phyloP scores from a whole-genome alignment of 1,284 basidiomycete species.

The Caloboletus firmus region DNA sequence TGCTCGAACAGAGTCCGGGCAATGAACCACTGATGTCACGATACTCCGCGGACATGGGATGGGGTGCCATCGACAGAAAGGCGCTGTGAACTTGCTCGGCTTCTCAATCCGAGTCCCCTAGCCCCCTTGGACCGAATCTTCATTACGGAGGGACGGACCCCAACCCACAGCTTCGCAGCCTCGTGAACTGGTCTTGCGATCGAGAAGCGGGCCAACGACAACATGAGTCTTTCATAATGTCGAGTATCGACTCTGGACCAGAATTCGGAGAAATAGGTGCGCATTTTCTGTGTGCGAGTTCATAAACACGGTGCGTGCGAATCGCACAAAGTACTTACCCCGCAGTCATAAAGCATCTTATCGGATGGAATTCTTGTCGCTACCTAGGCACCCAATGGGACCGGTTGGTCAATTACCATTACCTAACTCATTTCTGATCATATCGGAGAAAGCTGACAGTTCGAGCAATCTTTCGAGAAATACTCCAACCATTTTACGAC shows the following conservation, averaged over 20 bases:
- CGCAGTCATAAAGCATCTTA: constrained; percentile 20
- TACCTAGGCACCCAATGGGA: constrained; percentile 2
- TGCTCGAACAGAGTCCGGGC: constrained; percentile 11
- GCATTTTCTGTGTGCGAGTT: neutral
- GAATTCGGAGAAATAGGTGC: constrained; percentile 4
- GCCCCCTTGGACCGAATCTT: constrained; percentile 18
- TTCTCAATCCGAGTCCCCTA: constrained; percentile 17
- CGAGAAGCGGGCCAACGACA: constrained; percentile 1
- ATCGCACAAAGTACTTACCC: constrained; percentile 29
- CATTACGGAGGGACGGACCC: constrained; percentile 22
- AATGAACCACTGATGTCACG: constrained; percentile 4
- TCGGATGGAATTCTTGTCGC: constrained; percentile 3
- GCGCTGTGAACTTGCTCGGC: constrained; percentile 18
- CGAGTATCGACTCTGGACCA: neutral
- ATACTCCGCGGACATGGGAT: constrained; percentile 30
- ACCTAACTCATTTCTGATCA: constrained; percentile 1
- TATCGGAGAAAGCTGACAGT: neutral
- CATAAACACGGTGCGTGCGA: constrained; percentile 5
- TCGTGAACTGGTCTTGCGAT: constrained; percentile 10
- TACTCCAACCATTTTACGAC: neutral
- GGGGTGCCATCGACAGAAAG: constrained; percentile 1
- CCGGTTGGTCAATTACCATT: neutral
- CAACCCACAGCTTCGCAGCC: constrained; percentile 12
- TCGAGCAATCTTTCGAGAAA: constrained; percentile 1
- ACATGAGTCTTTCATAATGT: constrained; percentile 7